Evolutionary conservation across 2,329 filamentous ascomycete genomes (phyloP), one percentile per base, ranked within the genome.

Genomic region (Knufia fluminis): DNA sequence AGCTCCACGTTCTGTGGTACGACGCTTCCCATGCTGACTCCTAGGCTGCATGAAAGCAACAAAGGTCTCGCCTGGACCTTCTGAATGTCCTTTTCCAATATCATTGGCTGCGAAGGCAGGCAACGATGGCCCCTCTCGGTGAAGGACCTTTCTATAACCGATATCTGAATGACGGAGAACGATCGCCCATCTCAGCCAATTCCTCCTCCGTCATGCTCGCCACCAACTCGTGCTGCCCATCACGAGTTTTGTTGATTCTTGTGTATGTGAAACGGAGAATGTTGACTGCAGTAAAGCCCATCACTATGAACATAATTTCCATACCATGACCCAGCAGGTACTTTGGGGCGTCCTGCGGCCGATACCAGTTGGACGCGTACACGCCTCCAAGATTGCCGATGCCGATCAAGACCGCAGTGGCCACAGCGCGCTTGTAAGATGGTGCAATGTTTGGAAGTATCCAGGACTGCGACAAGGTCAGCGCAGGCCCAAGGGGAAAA

Each of bases 371-470:
- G 10, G 33, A 36, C 33, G 41, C 41, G 14, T 28, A 19, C 12
- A 32, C 17, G 10, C 41, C 41, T 7, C 53, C 40, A 7, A 50
- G 36, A 20, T 49, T 44, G 6, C 48, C 39, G 12, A 79, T 57
- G 0, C 76, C 77, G 44, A 84, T 82, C 36, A 81, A 78, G 10
- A 84, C 66, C 0, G 79, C 81, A 74, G 83, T 83, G 1, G 79
- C 80, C 0, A 73, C 76, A 7, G 74, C 75, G 3, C 80, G 71
- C 53, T 73, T 73, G 43, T 69, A 68, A 9, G 79, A 72, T 0
- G 80, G 79, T 1, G 71, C 71, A 72, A 49, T 82, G 80, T 51
- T 75, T 77, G 1, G 73, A 71, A 31, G 83, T 4, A 36, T 36
- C 33, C 33, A 36, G n/a, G 33, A 36, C 33, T 36, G 33, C n/a